Percentiles rank a stretch among this genome's conserved stretches.
phyloP scores from a whole-genome alignment of 164 flowering plant species.

The Nelumbo lutea region DNA sequence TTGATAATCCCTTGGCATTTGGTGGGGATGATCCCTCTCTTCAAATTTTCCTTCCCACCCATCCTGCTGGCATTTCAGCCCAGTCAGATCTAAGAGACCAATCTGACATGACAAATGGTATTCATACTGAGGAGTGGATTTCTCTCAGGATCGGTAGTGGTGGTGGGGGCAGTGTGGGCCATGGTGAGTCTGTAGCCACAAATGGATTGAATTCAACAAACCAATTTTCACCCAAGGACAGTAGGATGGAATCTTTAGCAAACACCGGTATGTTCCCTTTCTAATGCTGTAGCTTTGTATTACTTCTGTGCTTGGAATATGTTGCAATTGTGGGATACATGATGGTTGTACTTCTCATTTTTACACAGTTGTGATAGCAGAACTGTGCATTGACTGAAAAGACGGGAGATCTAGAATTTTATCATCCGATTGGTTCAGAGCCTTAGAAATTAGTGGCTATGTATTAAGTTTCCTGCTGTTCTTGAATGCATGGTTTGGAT shows the following conservation, averaged over 20 bases:
- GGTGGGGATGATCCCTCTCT: slow-evolving; percentile 76
- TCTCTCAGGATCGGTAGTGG: slow-evolving; percentile 87
- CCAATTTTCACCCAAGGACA: slow-evolving; percentile 41
- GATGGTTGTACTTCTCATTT: no score
- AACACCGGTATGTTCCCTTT: slow-evolving; percentile 49
- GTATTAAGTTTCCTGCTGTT: no score
- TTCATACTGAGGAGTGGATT: slow-evolving; percentile 76
- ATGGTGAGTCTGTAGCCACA: slow-evolving; percentile 32
- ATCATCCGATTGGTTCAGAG: no score
- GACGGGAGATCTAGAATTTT: no score
- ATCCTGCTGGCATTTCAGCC: slow-evolving; percentile 45
- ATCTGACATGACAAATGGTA: slow-evolving; percentile 48
- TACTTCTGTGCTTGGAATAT: background rate
- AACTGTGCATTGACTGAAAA: no score
- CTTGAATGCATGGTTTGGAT: no score
- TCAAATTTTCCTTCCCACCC: slow-evolving; percentile 80
- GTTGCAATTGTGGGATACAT: background rate
- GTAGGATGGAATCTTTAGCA: slow-evolving; percentile 50
- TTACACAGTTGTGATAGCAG: no score
- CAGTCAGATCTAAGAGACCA: slow-evolving; percentile 51
- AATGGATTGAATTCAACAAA: slow-evolving; percentile 42
- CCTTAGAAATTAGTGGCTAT: no score
- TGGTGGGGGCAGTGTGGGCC: slow-evolving; percentile 28
- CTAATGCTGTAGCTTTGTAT: background rate
- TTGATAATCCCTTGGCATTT: slow-evolving; percentile 72